Evolutionary conservation across 225 moss, liverwort and hornwort genomes (phyloP).

Genomic region (Lunularia cruciata): DNA sequence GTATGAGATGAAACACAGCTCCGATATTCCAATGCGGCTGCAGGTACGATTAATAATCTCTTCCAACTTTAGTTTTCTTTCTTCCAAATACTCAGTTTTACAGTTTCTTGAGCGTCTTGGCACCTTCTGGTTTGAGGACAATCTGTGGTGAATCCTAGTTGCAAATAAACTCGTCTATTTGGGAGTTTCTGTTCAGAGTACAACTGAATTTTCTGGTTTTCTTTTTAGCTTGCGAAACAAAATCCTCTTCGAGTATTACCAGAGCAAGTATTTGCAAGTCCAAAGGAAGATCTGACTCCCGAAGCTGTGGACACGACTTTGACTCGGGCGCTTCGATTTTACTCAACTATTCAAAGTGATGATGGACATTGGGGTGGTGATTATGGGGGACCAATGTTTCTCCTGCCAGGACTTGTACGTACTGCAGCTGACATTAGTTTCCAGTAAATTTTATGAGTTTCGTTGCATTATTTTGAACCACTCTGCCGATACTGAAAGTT

Average conservation of each 20-base stretch:
- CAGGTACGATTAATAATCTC: constrained; percentile 42
- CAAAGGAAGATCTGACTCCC: constrained; percentile 49
- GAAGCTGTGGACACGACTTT: constrained; percentile 65
- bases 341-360: constrained; percentile 81
- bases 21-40: constrained; percentile 82
- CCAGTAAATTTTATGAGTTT: not conserved
- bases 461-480: not conserved
- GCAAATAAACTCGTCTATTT: not conserved
- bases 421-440: constrained; percentile 5
- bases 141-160: not conserved
- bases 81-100: not conserved
- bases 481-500: not conserved
- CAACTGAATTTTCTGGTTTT: not conserved
- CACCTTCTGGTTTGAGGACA: too few species aligned
- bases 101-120: not conserved
- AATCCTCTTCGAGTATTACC: constrained; percentile 67
- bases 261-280: constrained; percentile 46
- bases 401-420: constrained; percentile 88
- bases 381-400: constrained; percentile 98
- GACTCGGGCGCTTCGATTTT: constrained; percentile 70
- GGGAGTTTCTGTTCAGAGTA: not conserved
- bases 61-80: not conserved
- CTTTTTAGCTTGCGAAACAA: constrained; percentile 67
- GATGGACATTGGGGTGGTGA: constrained; percentile 97
- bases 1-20: constrained; percentile 70